A percentile compares a stretch with the other conserved stretches of the same genome.
These are phyloP conservation scores for Chalaropsis thielavioides DNA, from an alignment of 2,329 filamentous ascomycete genomes.

Conservation along the genomic window DNA sequence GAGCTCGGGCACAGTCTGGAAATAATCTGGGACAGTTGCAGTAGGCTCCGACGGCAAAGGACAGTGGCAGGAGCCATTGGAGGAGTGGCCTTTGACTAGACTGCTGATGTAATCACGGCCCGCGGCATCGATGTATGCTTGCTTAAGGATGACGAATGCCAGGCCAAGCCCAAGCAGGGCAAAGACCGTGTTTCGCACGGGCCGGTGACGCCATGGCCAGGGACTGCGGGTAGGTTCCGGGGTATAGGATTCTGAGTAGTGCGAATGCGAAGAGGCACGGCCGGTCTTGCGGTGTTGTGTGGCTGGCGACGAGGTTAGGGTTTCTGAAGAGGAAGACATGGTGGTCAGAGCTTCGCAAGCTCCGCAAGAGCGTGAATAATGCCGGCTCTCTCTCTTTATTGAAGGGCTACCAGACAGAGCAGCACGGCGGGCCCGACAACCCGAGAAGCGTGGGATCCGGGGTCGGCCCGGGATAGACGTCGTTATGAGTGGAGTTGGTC, in stretches of 20 bases:
- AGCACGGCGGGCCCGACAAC: neutral
- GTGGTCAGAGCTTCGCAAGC: neutral
- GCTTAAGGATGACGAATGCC: conserved; percentile 27
- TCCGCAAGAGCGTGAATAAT: neutral
- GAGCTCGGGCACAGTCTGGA: conserved; percentile 45
- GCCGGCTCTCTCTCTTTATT: neutral
- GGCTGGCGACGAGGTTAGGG: too few species aligned
- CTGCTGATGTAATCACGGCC: conserved; percentile 17
- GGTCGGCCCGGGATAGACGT: neutral
- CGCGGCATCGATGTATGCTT: conserved; percentile 20
- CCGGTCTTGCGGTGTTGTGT: neutral
- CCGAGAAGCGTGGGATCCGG: too few species aligned
- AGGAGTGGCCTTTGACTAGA: conserved; percentile 8
- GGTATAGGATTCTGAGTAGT: neutral
- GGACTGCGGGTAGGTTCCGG: neutral
- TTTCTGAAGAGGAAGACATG: too few species aligned
- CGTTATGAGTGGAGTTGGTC: neutral
- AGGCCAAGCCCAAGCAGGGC: conserved; percentile 25
- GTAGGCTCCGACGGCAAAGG: conserved; percentile 18
- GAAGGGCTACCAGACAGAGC: neutral
- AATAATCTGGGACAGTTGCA: conserved; percentile 42
- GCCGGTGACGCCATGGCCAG: conserved; percentile 11
- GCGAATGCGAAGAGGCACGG: neutral
- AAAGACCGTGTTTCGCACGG: conserved; percentile 16
- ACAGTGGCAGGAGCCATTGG: conserved; percentile 22